These are phyloP conservation scores for Exophiala xenobiotica DNA, from an alignment of 2,329 filamentous ascomycete genomes.

Conservation along the genomic window DNA sequence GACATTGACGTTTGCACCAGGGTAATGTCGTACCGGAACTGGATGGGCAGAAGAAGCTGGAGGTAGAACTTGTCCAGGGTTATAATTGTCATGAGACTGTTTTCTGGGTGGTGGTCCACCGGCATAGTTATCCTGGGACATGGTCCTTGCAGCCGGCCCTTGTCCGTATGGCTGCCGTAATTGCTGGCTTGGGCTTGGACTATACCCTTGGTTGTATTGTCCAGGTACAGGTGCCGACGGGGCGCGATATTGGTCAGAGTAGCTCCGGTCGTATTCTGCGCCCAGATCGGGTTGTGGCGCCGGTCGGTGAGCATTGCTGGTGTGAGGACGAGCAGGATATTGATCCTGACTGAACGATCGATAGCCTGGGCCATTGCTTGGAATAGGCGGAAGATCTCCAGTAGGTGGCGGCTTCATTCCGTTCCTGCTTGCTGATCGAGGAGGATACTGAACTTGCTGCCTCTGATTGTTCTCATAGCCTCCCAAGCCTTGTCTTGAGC, in stretches of 20 bases:
- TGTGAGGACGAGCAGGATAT: slow-evolving; percentile 20
- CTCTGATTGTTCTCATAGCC: slow-evolving; percentile 8
- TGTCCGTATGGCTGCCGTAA: slow-evolving; percentile 20
- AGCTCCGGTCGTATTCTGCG: slow-evolving; percentile 18
- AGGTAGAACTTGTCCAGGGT: slow-evolving; percentile 10
- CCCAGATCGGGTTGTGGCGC: slow-evolving; percentile 17
- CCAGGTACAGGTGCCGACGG: slow-evolving; percentile 15
- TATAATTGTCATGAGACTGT: slow-evolving; percentile 19
- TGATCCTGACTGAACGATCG: slow-evolving; percentile 22
- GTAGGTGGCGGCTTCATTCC: slow-evolving; percentile 14
- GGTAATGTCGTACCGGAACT: slow-evolving; percentile 24
- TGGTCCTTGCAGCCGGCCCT: slow-evolving; percentile 19
- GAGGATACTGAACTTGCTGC: slow-evolving; percentile 23
- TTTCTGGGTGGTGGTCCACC: slow-evolving; percentile 23
- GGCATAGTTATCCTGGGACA: slow-evolving; percentile 20
- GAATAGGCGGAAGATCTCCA: slow-evolving; percentile 16
- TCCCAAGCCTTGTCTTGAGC: background rate
- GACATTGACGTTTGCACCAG: slow-evolving; percentile 4
- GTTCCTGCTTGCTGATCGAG: slow-evolving; percentile 26
- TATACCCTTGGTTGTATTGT: slow-evolving; percentile 28
- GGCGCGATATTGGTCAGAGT: slow-evolving; percentile 7
- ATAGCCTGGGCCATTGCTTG: slow-evolving; percentile 14
- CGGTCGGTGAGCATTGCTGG: slow-evolving; percentile 20
- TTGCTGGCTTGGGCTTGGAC: slow-evolving; percentile 19
- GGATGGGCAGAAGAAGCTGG: slow-evolving; percentile 23